Percentiles rank a stretch among this genome's conserved stretches.
These are phyloP conservation scores for Xanthoconium stramineum DNA, from an alignment of 768 basidiomycete genomes.

Conservation along the genomic window DNA sequence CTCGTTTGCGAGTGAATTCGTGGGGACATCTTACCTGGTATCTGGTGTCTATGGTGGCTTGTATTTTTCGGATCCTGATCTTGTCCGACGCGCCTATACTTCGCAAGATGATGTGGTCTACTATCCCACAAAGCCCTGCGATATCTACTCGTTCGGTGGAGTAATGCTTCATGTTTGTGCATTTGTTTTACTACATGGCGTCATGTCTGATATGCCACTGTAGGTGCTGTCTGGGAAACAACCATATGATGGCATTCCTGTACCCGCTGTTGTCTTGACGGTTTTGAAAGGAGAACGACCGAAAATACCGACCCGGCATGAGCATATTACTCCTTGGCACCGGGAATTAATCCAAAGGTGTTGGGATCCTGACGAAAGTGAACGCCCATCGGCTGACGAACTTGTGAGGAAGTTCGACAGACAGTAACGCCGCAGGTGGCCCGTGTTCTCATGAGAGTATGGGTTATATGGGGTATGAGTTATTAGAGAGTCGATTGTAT, in stretches of 20 bases:
- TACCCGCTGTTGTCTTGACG: not conserved
- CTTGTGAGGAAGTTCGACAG: conserved; percentile 6
- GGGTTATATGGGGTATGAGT: too few relatives aligned
- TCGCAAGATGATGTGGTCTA: not conserved
- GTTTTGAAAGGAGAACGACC: conserved; percentile 13
- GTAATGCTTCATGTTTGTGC: conserved; percentile 30
- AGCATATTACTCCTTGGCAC: conserved; percentile 1
- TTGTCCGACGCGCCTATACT: conserved; percentile 2
- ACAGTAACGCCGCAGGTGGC: not conserved
- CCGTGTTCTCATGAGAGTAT: too few relatives aligned
- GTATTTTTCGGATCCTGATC: conserved; percentile 44
- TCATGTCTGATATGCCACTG: conserved; percentile 5
- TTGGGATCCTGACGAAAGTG: conserved; percentile 14
- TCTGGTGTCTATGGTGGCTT: conserved; percentile 38
- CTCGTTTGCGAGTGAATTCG: conserved; percentile 24
- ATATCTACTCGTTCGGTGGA: conserved; percentile 35
- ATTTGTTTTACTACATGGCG: not conserved
- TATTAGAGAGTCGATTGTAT: too few relatives aligned
- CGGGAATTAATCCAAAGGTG: conserved; percentile 12
- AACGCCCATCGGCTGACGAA: conserved; percentile 17
- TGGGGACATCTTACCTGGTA: conserved; percentile 28
- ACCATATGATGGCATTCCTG: conserved; percentile 13
- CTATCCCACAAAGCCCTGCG: conserved; percentile 19
- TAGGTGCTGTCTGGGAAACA: conserved; percentile 22
- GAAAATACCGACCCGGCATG: conserved; percentile 3